Base-by-base conservation (phyloP, 768 basidiomycete species). In the Calvatia gigantea region DNA sequence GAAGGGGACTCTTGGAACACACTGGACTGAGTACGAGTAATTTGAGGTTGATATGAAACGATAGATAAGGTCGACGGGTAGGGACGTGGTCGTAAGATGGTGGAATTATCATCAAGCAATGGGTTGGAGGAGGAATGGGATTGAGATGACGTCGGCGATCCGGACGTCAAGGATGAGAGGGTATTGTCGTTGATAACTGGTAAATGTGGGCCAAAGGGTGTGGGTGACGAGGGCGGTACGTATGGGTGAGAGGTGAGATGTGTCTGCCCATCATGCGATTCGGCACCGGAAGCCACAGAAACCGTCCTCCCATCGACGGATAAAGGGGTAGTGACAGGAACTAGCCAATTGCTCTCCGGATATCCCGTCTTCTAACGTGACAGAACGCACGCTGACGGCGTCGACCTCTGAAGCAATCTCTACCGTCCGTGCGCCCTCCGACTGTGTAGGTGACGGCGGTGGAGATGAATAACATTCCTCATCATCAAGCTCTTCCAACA, bases 351-450 rank as follows among this genome's bases (percentile, higher is more conserved):
- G 14, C 37, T 54, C 52, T 21, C 52, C 52, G n/a, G 50, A 51
- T 17, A 28, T 39, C 28, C 50, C 50, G 42, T 54, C 52, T 9
- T 54, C 52, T 19, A 45, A 44, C 15, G 32, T 45, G 21, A 33
- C 33, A 25, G 44, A 54, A 45, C 27, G 52, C 17, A 54, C 2
- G 25, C 52, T 54, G 15, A 23, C 33, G 28, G 33, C 52, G 23
- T 69, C 69, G n/a, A 56, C 45, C 54, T 69, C 68, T 15, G 67
- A 70, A 12, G 61, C 67, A 28, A 75, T 75, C 49, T 72, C 70
- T 6, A 76, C 73, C 4, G 73, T 74, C 14, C 60, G 67, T 38
- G 75, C 69, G 14, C 71, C 75, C 50, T 78, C 77, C 23, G 67
- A 67, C n/a, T n/a, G n/a, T 1, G 54, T 61, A 31, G 60, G 55